phyloP scores from a whole-genome alignment of 2,329 filamentous ascomycete species.

The Delphinella strobiligena region DNA sequence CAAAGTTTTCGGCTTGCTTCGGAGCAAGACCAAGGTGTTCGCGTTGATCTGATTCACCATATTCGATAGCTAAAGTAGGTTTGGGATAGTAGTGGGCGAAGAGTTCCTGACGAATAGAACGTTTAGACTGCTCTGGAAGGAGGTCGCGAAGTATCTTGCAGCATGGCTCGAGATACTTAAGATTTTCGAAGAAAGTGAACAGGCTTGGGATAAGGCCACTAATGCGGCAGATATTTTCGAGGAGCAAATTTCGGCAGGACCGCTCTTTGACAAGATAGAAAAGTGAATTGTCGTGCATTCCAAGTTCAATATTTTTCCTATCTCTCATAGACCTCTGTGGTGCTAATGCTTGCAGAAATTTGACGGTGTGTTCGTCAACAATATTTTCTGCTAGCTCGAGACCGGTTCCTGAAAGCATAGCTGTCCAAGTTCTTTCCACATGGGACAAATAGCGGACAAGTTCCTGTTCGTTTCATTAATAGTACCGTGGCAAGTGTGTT shows the following conservation, averaged over 20 bases:
- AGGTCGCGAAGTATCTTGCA: conserved; percentile 8
- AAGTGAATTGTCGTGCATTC: conserved; percentile 1
- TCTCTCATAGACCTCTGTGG: conserved; percentile 5
- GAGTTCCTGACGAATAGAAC: conserved; percentile 5
- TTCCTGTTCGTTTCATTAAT: conserved; percentile 5
- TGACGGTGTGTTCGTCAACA: conserved; percentile 6
- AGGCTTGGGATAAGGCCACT: conserved; percentile 12
- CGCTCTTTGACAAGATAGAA: conserved; percentile 4
- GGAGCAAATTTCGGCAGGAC: background rate
- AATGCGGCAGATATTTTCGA: conserved; percentile 3
- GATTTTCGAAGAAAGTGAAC: conserved; percentile 14
- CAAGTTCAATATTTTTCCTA: background rate
- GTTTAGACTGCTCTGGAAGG: conserved; percentile 1
- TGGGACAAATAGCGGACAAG: conserved; percentile 7
- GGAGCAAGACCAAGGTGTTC: background rate
- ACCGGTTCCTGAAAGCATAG: conserved; percentile 4
- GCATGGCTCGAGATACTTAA: conserved; percentile 15
- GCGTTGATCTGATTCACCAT: conserved; percentile 5
- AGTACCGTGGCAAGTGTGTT: background rate
- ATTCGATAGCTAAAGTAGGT: conserved; percentile 5
- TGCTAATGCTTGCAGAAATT: conserved; percentile 4
- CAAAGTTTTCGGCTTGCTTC: background rate
- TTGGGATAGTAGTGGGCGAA: conserved; percentile 5
- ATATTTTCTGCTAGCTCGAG: background rate
- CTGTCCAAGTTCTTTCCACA: conserved; percentile 5